Conservation (phyloP, 148 eudicot genomes). For the Chenopodium berlandieri region DNA sequence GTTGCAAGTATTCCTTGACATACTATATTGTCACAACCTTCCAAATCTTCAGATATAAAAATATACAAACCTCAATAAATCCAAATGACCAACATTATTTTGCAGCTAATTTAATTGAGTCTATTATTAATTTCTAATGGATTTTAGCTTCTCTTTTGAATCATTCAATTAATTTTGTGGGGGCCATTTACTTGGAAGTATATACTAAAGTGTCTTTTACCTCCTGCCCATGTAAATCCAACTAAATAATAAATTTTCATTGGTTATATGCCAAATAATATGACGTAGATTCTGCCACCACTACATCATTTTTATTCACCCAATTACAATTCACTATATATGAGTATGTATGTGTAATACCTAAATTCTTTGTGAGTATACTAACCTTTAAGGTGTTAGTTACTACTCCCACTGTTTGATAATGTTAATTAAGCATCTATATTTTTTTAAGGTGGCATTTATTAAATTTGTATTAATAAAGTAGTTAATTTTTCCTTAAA, state of each 20-base stretch:
- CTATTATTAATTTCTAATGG: constrained; percentile 19
- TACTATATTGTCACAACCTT: constrained; percentile 22
- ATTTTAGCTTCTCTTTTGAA: constrained; percentile 23
- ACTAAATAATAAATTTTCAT: constrained; percentile 19
- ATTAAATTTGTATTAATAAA: too few species aligned
- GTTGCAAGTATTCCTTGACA: constrained; percentile 3
- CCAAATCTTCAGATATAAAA: constrained; percentile 26
- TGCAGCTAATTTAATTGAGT: constrained; percentile 8
- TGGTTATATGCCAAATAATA: constrained; percentile 16
- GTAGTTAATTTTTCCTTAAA: too few species aligned
- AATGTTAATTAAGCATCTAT: too few species aligned
- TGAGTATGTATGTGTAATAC: neutral
- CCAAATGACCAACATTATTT: constrained; percentile 21
- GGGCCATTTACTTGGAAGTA: constrained; percentile 24
- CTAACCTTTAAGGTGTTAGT: neutral
- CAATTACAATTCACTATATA: constrained; percentile 18
- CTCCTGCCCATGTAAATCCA: constrained; percentile 26
- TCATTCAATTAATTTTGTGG: constrained; percentile 18
- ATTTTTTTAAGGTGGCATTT: too few species aligned
- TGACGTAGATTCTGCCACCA: constrained; percentile 29
- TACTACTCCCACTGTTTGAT: neutral
- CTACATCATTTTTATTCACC: constrained; percentile 17
- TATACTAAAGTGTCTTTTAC: constrained; percentile 30
- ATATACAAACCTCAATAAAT: constrained; percentile 1
- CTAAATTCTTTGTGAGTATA: neutral